phyloP scores from a whole-genome alignment of 2,329 filamentous ascomycete genomes.

The Trichothecium sympodiale region DNA sequence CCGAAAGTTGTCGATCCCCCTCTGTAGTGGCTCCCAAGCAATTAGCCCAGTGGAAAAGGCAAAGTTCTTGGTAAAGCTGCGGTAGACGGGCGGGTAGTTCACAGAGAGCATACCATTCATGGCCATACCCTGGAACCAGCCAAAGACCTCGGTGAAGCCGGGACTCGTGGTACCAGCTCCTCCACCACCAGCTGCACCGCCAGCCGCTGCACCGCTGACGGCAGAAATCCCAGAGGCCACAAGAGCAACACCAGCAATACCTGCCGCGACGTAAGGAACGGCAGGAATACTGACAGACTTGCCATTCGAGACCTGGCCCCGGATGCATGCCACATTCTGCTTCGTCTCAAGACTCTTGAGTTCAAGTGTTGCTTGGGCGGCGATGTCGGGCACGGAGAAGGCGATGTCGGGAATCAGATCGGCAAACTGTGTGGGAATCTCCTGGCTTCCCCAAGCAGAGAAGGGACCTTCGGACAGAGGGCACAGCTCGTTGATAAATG shows the following conservation, averaged over 20 bases:
- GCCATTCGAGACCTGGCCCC: conserved; percentile 74
- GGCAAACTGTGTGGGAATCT: conserved; percentile 61
- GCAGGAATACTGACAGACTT: conserved; percentile 67
- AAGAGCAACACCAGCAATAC: conserved; percentile 76
- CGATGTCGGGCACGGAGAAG: conserved; percentile 82
- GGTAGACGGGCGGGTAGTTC: conserved; percentile 76
- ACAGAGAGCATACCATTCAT: conserved; percentile 96
- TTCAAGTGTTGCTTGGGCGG: conserved; percentile 71
- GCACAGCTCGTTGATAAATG: conserved; percentile 64
- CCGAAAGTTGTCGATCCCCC: conserved; percentile 75
- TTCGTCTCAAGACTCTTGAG: conserved; percentile 52
- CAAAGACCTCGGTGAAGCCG: conserved; percentile 73
- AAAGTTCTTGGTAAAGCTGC: conserved; percentile 86
- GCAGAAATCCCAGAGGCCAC: conserved; percentile 63
- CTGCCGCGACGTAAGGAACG: conserved; percentile 74
- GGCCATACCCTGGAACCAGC: conserved; percentile 88
- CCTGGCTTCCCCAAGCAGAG: conserved; percentile 57
- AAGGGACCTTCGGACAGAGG: conserved; percentile 73
- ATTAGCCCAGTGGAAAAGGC: conserved; percentile 80
- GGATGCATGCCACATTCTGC: conserved; percentile 66
- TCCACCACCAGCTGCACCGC: conserved; percentile 37
- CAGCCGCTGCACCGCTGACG: conserved; percentile 45
- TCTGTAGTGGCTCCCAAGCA: conserved; percentile 71
- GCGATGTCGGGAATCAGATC: conserved; percentile 76
- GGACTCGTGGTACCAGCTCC: conserved; percentile 62